Percentiles rank a stretch among this genome's conserved stretches.
Conservation (phyloP, 2,329 filamentous ascomycete species). For the Paramyrothecium sp. region DNA sequence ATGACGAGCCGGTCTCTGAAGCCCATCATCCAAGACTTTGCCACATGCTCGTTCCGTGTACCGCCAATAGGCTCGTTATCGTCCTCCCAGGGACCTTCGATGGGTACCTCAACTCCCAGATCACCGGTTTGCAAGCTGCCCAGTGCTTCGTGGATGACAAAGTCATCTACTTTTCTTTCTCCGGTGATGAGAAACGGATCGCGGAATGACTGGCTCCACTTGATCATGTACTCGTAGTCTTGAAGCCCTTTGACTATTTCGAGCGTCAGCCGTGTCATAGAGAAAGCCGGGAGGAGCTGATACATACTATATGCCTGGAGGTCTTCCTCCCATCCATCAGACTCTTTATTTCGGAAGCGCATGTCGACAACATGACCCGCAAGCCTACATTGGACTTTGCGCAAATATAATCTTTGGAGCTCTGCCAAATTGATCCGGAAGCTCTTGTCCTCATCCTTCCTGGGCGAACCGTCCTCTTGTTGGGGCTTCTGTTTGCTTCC, state of each 20-base stretch:
- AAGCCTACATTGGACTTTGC: constrained; percentile 1
- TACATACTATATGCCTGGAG: not conserved
- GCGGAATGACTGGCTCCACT: not conserved
- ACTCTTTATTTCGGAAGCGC: not conserved
- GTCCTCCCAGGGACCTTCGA: not conserved
- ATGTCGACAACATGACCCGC: not conserved
- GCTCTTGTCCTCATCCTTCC: not conserved
- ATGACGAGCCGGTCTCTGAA: not conserved
- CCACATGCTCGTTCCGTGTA: not conserved
- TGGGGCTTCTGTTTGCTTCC: not conserved
- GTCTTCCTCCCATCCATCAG: not conserved
- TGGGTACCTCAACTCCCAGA: not conserved
- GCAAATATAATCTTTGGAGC: not conserved
- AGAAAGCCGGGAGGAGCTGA: too few relatives aligned
- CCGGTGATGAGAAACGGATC: constrained; percentile 1
- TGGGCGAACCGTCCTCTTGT: not conserved
- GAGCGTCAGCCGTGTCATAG: not conserved
- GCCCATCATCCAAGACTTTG: not conserved
- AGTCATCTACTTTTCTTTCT: not conserved
- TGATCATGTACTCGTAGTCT: constrained; percentile 2
- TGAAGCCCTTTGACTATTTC: not conserved
- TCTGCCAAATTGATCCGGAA: constrained; percentile 2
- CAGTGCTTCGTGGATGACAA: not conserved
- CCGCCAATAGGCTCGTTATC: not conserved
- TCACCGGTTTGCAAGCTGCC: not conserved